Conservation (phyloP, 2,329 filamentous ascomycete genomes). For the Penicillium psychrosexuale region DNA sequence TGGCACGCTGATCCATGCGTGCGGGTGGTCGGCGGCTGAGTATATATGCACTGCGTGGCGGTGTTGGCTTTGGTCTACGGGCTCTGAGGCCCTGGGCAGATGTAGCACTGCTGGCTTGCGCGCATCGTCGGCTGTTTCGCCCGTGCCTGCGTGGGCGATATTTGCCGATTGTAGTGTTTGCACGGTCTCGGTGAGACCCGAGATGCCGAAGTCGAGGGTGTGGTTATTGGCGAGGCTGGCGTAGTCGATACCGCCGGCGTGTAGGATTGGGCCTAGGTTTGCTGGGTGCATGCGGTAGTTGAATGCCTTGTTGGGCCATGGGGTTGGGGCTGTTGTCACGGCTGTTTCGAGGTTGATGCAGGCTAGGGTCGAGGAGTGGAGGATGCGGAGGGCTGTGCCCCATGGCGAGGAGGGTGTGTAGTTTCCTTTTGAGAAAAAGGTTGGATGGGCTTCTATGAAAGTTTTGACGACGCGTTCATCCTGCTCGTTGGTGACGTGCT, state of each 20-base stretch:
- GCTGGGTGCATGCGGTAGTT: slow-evolving; percentile 43
- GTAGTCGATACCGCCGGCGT: slow-evolving; percentile 33
- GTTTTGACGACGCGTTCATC: slow-evolving; percentile 22
- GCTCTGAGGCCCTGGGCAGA: slow-evolving; percentile 13
- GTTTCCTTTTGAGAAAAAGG: slow-evolving; percentile 12
- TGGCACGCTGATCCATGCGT: slow-evolving; percentile 32
- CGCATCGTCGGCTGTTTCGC: slow-evolving; percentile 30
- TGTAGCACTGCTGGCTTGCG: slow-evolving; percentile 28
- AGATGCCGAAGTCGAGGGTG: slow-evolving; percentile 36
- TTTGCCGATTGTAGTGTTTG: slow-evolving; percentile 25
- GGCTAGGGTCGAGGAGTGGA: slow-evolving; percentile 33
- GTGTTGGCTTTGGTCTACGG: neutral
- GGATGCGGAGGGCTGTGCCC: slow-evolving; percentile 35
- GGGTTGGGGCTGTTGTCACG: slow-evolving; percentile 29
- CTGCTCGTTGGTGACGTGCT: slow-evolving; percentile 29
- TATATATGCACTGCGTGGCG: slow-evolving; percentile 31
- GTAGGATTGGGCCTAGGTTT: slow-evolving; percentile 32
- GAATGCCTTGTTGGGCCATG: slow-evolving; percentile 42
- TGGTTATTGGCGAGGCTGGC: slow-evolving; percentile 43
- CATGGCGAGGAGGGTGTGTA: slow-evolving; percentile 29
- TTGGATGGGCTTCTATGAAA: slow-evolving; percentile 20
- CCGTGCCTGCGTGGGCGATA: slow-evolving; percentile 33
- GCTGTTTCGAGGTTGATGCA: slow-evolving; percentile 44
- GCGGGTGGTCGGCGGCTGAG: slow-evolving; percentile 39
- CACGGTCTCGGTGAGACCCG: slow-evolving; percentile 37